Evolutionary conservation across 208 protist species (phyloP), one percentile per base, ranked within the genome.

Genomic region (Crithidia fasciculata): DNA sequence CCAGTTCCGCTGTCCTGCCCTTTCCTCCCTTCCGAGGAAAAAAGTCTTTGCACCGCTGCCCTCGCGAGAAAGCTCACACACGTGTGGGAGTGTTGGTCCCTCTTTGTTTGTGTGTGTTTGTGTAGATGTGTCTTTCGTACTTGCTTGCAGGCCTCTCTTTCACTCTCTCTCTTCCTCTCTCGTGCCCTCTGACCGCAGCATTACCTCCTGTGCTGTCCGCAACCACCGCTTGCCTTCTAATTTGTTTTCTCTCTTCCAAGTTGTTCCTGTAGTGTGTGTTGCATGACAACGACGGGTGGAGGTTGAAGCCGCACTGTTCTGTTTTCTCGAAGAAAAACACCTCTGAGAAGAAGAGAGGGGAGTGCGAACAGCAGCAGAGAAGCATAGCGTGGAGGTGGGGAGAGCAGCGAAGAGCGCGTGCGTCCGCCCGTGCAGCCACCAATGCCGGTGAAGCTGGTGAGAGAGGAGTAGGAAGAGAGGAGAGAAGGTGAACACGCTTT

Each of bases 391-490:
- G 28, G 28, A 28, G 28, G 28, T 28, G 28, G 28, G 28, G 36
- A 41, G 28, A 36, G 28, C 7, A 41, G 28, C 6, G 36, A 59
- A 41, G 18, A 8, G 40, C 15, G n/a, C 52, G n/a, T 19, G n/a
- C 52, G n/a, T 19, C 8, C 52, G n/a, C 45, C 8, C 39, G 18
- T 41, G 41, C 61, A 5, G 9, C 16, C 52, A 50, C 50, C 64
- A 69, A 59, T 18, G 64, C 64, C 64, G 49, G 64, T 59, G 64
- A 69, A 60, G 8, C 6, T 15, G 19, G 52, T 28, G 5, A n/a
- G 53, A 43, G 12, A 37, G 43, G 13, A 19, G 61, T 15, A 7
- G 41, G 61, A 53, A 36, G n/a, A 1, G 4, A 12, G 45, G 0
- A 5, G 18, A 10, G 45, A n/a, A 10, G 8, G 59, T 16, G 59